Evolutionary conservation across 257 asterid genomes (phyloP).

Genomic region (Avicennia marina): DNA sequence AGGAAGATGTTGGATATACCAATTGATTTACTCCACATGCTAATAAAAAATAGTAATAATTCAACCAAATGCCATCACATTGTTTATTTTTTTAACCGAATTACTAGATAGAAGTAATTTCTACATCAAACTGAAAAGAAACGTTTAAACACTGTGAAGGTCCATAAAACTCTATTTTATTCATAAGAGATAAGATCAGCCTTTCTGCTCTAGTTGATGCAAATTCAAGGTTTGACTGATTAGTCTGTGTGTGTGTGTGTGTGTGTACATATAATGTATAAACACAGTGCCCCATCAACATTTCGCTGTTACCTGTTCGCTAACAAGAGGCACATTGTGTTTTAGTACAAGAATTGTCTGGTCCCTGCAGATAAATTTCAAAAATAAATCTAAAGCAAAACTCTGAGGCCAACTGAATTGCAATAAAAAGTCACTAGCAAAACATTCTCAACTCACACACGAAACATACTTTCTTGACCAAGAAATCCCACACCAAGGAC

Average conservation of each 20-base stretch:
- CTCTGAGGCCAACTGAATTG: slow-evolving; percentile 13
- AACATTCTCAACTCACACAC: slow-evolving; percentile 5
- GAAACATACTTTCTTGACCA: slow-evolving; percentile 59
- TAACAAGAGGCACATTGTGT: slow-evolving; percentile 49
- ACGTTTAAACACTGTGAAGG: too few species aligned
- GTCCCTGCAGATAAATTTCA: slow-evolving; percentile 45
- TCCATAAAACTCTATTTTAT: too few species aligned
- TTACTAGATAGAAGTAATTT: too few species aligned
- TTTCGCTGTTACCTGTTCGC: slow-evolving; percentile 57
- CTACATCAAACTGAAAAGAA: too few species aligned
- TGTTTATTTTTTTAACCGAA: too few species aligned
- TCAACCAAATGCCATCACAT: too few species aligned
- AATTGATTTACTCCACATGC: background rate
- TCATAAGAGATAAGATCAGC: too few species aligned
- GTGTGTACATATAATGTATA: too few species aligned
- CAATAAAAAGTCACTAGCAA: background rate
- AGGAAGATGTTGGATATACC: slow-evolving; percentile 12
- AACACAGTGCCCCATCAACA: slow-evolving; percentile 3
- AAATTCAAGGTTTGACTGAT: too few species aligned
- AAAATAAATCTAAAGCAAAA: slow-evolving; percentile 25
- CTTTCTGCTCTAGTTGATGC: too few species aligned
- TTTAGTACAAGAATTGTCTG: slow-evolving; percentile 66
- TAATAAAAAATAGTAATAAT: background rate
- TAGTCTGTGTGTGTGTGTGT: too few species aligned
- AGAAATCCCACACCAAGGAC: slow-evolving; percentile 57